Conservation (phyloP, 192 early-diverging fungal genomes). For the Gamsiella multidivaricata region DNA sequence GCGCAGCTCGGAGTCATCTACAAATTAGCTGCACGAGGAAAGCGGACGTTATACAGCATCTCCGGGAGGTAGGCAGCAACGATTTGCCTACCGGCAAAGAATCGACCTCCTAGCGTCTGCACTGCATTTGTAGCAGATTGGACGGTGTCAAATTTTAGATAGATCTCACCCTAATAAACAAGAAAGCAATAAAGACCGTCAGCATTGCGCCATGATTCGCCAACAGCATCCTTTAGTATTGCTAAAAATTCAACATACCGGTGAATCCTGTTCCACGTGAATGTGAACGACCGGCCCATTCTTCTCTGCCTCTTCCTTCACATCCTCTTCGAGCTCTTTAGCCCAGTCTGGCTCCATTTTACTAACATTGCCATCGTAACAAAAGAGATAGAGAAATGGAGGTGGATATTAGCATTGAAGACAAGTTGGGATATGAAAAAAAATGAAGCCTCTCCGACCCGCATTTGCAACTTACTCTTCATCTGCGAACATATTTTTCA, state of each 20-base stretch:
- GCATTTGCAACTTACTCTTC: slow-evolving; percentile 76
- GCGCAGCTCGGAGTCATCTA: slow-evolving; percentile 29
- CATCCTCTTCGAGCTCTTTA: slow-evolving; percentile 86
- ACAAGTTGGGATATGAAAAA: neutral
- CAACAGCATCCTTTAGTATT: too few relatives aligned
- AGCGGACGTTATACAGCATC: slow-evolving; percentile 72
- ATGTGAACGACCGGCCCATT: slow-evolving; percentile 84
- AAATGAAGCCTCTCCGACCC: too few relatives aligned
- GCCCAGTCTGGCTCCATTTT: slow-evolving; percentile 88
- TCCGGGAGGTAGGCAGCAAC: slow-evolving; percentile 69
- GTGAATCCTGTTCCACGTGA: slow-evolving; percentile 71
- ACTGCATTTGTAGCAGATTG: slow-evolving; percentile 75
- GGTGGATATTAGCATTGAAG: slow-evolving; percentile 17
- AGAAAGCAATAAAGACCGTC: neutral
- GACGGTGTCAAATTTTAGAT: slow-evolving; percentile 81
- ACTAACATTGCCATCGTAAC: slow-evolving; percentile 46
- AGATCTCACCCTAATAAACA: slow-evolving; percentile 78
- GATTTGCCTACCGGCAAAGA: slow-evolving; percentile 91
- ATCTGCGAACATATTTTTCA: slow-evolving; percentile 92
- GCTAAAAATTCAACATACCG: too few relatives aligned
- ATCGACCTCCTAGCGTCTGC: slow-evolving; percentile 81
- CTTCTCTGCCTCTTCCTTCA: slow-evolving; percentile 82
- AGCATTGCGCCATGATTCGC: too few relatives aligned
- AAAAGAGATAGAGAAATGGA: slow-evolving; percentile 1
- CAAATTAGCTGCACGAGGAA: slow-evolving; percentile 68